A percentile compares a stretch with the other conserved stretches of the same genome.
These are phyloP conservation scores for Aureobasidium lini DNA, from an alignment of 2,329 filamentous ascomycete species.

Conservation along the genomic window DNA sequence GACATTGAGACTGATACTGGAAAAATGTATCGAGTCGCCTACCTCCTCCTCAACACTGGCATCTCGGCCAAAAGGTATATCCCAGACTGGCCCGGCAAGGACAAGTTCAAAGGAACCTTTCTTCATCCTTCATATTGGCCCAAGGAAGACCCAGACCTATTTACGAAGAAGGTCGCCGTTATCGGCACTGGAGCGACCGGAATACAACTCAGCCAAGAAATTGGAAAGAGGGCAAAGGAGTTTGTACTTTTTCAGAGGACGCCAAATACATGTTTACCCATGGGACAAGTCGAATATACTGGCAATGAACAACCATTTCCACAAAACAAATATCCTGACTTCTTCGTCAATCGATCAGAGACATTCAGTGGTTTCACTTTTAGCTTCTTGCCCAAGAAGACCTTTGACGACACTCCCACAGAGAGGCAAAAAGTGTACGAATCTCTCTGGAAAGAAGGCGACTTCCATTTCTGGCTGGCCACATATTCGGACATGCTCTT, in stretches of 20 bases:
- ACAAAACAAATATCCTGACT: slow-evolving; percentile 34
- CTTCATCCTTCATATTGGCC: slow-evolving; percentile 48
- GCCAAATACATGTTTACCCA: slow-evolving; percentile 57
- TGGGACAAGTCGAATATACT: slow-evolving; percentile 46
- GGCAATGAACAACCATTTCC: slow-evolving; percentile 43
- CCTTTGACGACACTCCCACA: slow-evolving; percentile 38
- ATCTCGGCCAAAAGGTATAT: slow-evolving; percentile 56
- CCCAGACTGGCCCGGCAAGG: slow-evolving; percentile 53
- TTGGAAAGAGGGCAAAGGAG: slow-evolving; percentile 46
- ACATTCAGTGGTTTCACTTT: slow-evolving; percentile 54
- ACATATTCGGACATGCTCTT: slow-evolving; percentile 48
- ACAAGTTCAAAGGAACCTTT: slow-evolving; percentile 54
- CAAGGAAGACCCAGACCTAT: slow-evolving; percentile 45
- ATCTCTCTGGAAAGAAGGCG: slow-evolving; percentile 38
- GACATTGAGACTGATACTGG: slow-evolving; percentile 45
- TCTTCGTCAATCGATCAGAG: slow-evolving; percentile 48
- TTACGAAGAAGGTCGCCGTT: slow-evolving; percentile 53
- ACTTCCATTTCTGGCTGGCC: slow-evolving; percentile 49
- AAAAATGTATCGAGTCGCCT: slow-evolving; percentile 42
- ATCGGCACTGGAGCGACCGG: slow-evolving; percentile 60
- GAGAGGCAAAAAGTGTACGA: slow-evolving; percentile 37
- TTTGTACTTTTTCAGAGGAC: slow-evolving; percentile 59
- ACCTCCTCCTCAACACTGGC: slow-evolving; percentile 47
- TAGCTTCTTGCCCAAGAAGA: slow-evolving; percentile 46
- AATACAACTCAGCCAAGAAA: slow-evolving; percentile 57